Conservation (phyloP, 257 asterid species). For the Ilex aquifolium region DNA sequence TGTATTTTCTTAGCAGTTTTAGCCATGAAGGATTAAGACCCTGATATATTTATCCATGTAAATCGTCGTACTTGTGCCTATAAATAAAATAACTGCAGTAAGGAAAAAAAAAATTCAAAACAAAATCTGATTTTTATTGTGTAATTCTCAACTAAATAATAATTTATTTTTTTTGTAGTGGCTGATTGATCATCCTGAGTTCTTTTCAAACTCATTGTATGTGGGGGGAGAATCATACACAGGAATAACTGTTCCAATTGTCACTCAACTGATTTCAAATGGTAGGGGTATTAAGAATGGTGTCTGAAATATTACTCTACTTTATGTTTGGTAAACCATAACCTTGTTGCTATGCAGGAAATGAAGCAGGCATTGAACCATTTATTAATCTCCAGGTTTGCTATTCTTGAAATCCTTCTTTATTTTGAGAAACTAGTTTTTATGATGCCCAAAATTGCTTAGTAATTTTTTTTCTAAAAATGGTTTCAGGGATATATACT, state of each 20-base stretch:
- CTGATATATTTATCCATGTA: too few relatives aligned
- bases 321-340: too few relatives aligned
- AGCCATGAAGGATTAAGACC: too few relatives aligned
- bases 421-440: too few relatives aligned
- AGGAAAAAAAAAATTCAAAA: too few relatives aligned
- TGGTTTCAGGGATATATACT: slow-evolving; percentile 38
- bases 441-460: neutral
- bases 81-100: too few relatives aligned
- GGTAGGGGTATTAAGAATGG: slow-evolving; percentile 16
- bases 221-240: slow-evolving; percentile 38
- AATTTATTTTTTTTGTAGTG: slow-evolving; percentile 22
- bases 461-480: neutral
- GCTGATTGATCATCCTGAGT: slow-evolving; percentile 29
- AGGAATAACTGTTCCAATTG: slow-evolving; percentile 30
- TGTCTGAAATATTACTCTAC: too few relatives aligned
- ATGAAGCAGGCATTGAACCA: slow-evolving; percentile 26
- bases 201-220: slow-evolving; percentile 27
- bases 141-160: too few relatives aligned
- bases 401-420: neutral
- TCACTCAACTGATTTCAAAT: slow-evolving; percentile 24
- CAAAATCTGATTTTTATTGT: too few relatives aligned
- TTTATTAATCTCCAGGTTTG: slow-evolving; percentile 28
- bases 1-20: too few relatives aligned
- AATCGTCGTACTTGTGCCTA: too few relatives aligned
- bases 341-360: slow-evolving; percentile 22